These are phyloP conservation scores for Neofusicoccum laricinum DNA, from an alignment of 2,329 filamentous ascomycete species.

Conservation along the genomic window DNA sequence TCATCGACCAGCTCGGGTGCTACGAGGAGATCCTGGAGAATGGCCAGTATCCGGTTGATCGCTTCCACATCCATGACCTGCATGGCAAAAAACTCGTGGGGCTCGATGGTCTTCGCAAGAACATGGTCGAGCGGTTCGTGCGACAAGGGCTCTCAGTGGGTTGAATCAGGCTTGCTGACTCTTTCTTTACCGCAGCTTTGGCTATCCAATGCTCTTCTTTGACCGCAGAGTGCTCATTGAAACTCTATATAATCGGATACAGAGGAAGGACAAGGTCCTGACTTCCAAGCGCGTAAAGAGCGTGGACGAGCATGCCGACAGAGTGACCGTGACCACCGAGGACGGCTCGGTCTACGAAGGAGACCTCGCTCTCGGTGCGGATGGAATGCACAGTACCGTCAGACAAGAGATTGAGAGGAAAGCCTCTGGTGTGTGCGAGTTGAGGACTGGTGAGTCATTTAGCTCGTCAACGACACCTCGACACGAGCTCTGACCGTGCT, in stretches of 20 bases:
- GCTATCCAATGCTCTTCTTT: conserved; percentile 20
- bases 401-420: background rate
- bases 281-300: conserved; percentile 15
- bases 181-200: background rate
- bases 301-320: background rate
- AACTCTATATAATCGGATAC: conserved; percentile 24
- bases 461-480: too few species aligned
- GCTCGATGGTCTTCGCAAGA: background rate
- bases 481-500: background rate
- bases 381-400: conserved; percentile 13
- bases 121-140: background rate
- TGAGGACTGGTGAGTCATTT: background rate
- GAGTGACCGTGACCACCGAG: background rate
- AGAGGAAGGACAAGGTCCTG: conserved; percentile 23
- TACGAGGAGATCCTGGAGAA: background rate
- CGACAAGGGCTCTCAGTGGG: too few species aligned
- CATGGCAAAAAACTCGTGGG: background rate
- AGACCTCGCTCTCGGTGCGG: conserved; percentile 14
- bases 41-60: background rate
- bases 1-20: conserved; percentile 27
- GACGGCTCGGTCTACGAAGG: conserved; percentile 13
- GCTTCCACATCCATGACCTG: background rate
- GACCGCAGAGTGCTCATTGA: conserved; percentile 25
- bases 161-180: background rate
- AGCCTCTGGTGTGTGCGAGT: too few species aligned